Evolutionary conservation across 768 basidiomycete species (phyloP).

Genomic region (Calocybe gangraenosa): DNA sequence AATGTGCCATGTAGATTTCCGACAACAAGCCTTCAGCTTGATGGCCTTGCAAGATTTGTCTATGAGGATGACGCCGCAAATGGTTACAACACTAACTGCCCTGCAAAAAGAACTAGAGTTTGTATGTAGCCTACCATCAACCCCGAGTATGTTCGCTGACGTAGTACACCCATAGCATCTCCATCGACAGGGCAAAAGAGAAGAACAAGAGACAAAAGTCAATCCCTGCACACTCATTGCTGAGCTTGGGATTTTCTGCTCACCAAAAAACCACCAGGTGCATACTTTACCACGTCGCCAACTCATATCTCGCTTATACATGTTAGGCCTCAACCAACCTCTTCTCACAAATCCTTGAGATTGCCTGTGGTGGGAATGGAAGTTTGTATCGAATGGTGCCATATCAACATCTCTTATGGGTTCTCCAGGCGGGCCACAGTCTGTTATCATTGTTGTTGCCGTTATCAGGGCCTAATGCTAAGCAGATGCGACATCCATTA

Average conservation of each 20-base stretch:
- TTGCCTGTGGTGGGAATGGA: conserved; percentile 27
- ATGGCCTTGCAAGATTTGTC: conserved; percentile 34
- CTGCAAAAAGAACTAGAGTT: conserved; percentile 20
- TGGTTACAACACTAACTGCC: conserved; percentile 7
- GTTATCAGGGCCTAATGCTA: neutral
- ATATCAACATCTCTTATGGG: conserved; percentile 60
- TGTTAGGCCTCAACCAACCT: neutral
- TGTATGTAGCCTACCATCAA: conserved; percentile 13
- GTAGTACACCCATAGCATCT: conserved; percentile 5
- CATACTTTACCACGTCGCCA: neutral
- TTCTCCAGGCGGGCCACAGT: conserved; percentile 37
- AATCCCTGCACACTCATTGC: conserved; percentile 24
- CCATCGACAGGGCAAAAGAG: neutral
- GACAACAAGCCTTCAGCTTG: conserved; percentile 36
- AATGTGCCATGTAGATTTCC: conserved; percentile 26
- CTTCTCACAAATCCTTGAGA: conserved; percentile 31
- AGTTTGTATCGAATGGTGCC: conserved; percentile 40
- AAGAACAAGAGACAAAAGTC: conserved; percentile 10
- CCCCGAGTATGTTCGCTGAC: neutral
- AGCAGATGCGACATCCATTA: conserved; percentile 27
- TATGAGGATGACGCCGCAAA: conserved; percentile 15
- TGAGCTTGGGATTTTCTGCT: conserved; percentile 31
- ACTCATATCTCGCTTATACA: neutral
- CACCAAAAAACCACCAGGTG: conserved; percentile 4
- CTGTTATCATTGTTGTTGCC: conserved; percentile 12